These are phyloP conservation scores for Podaxis pistillaris DNA, from an alignment of 768 basidiomycete species.

Conservation along the genomic window DNA sequence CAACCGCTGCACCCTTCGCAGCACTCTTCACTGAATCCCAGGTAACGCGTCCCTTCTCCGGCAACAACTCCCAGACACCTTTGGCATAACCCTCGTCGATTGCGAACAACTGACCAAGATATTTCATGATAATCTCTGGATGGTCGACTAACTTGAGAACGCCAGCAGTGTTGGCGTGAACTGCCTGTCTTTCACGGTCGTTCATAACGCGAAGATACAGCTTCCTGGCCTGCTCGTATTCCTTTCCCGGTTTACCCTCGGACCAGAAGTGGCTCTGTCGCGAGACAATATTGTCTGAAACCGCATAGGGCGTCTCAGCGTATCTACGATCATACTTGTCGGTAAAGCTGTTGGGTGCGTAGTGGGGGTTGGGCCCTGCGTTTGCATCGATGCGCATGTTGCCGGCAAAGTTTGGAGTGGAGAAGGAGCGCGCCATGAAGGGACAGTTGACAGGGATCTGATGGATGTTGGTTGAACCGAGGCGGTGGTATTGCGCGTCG, in stretches of 20 bases:
- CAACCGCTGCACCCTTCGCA: neutral
- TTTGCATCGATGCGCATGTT: slow-evolving; percentile 13
- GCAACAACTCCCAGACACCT: slow-evolving; percentile 10
- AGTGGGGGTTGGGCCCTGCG: slow-evolving; percentile 14
- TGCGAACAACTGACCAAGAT: slow-evolving; percentile 9
- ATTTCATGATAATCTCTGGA: slow-evolving; percentile 4
- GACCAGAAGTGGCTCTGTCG: slow-evolving; percentile 16
- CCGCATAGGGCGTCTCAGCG: slow-evolving; percentile 11
- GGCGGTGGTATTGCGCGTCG: slow-evolving; percentile 17
- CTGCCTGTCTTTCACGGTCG: slow-evolving; percentile 6
- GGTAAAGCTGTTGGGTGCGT: slow-evolving; percentile 16
- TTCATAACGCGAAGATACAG: slow-evolving; percentile 15
- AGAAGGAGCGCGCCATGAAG: slow-evolving; percentile 15
- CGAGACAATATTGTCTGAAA: slow-evolving; percentile 15
- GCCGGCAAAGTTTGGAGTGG: slow-evolving; percentile 15
- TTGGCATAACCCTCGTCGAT: slow-evolving; percentile 12
- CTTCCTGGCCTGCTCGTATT: slow-evolving; percentile 16
- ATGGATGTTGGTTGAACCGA: slow-evolving; percentile 15
- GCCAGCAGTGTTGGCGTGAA: slow-evolving; percentile 13
- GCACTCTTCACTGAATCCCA: slow-evolving; percentile 5
- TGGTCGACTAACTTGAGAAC: slow-evolving; percentile 6
- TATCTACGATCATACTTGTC: slow-evolving; percentile 12
- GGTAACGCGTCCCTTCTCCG: slow-evolving; percentile 6
- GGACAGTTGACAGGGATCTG: slow-evolving; percentile 18
- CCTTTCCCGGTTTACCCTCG: slow-evolving; percentile 10